A percentile compares a stretch with the other conserved stretches of the same genome.
phyloP scores from a whole-genome alignment of 768 basidiomycete species.

The Galerina marginata region DNA sequence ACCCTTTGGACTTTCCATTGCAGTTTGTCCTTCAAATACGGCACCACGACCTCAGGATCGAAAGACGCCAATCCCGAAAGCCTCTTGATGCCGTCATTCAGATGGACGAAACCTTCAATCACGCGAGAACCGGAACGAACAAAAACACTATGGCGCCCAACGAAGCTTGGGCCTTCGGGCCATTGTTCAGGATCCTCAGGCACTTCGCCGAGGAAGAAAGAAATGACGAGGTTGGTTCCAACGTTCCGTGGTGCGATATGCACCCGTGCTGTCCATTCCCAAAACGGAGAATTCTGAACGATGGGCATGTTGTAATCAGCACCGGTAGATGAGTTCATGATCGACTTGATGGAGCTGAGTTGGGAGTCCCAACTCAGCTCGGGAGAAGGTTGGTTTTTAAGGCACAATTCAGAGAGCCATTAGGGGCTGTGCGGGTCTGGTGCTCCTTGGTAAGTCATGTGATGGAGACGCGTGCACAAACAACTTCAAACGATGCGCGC shows the following conservation, averaged over 20 bases:
- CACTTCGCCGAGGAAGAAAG: constrained; percentile 51
- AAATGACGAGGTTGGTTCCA: constrained; percentile 44
- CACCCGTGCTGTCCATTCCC: constrained; percentile 51
- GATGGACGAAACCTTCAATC: constrained; percentile 48
- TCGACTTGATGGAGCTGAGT: neutral
- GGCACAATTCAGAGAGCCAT: too few species aligned
- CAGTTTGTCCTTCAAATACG: constrained; percentile 44
- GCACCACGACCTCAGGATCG: constrained; percentile 41
- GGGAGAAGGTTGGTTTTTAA: too few species aligned
- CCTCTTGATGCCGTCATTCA: constrained; percentile 40
- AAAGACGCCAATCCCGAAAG: constrained; percentile 35
- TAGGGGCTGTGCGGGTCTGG: too few species aligned
- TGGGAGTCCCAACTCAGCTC: too few species aligned
- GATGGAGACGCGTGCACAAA: too few species aligned
- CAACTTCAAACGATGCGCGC: too few species aligned
- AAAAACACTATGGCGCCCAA: constrained; percentile 51
- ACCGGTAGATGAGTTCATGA: neutral
- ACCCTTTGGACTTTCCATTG: constrained; percentile 51
- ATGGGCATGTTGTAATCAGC: neutral
- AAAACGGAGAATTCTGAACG: constrained; percentile 15
- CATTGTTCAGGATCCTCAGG: constrained; percentile 44
- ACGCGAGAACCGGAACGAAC: constrained; percentile 27
- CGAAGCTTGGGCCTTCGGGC: constrained; percentile 38
- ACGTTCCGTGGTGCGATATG: constrained; percentile 48
- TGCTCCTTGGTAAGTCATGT: too few species aligned